Evolutionary conservation across 2,329 filamentous ascomycete genomes (phyloP).

Genomic region (Bipolaris oryzae): DNA sequence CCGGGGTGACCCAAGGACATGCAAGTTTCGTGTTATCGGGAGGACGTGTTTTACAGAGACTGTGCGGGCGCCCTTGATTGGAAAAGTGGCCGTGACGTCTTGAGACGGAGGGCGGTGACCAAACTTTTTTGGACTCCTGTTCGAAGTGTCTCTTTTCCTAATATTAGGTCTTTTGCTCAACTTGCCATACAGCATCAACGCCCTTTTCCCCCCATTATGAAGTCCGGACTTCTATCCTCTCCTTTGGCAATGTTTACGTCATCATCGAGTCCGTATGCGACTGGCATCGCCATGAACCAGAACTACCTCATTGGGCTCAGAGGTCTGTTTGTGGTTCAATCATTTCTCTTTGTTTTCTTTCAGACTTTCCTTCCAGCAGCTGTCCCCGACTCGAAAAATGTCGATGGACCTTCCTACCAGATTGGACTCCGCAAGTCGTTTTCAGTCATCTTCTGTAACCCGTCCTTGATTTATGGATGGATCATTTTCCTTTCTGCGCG

Average conservation of each 20-base stretch:
- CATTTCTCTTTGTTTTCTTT: slow-evolving; percentile 55
- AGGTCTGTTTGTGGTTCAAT: slow-evolving; percentile 52
- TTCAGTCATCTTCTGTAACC: slow-evolving; percentile 55
- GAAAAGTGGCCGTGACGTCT: background rate
- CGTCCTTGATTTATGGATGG: slow-evolving; percentile 53
- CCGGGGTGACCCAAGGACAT: slow-evolving; percentile 13
- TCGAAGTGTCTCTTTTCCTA: slow-evolving; percentile 6
- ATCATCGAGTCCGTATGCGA: slow-evolving; percentile 13
- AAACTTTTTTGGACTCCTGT: background rate
- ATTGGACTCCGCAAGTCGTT: slow-evolving; percentile 53
- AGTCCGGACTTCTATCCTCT: slow-evolving; percentile 22
- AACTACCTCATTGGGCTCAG: slow-evolving; percentile 53
- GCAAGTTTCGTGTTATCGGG: slow-evolving; percentile 6
- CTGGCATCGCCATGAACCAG: slow-evolving; percentile 26
- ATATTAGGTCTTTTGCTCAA: slow-evolving; percentile 3
- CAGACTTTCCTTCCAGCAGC: slow-evolving; percentile 53
- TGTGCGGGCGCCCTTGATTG: slow-evolving; percentile 6
- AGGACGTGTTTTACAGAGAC: slow-evolving; percentile 6
- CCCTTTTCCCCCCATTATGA: slow-evolving; percentile 21
- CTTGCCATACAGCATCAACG: slow-evolving; percentile 3
- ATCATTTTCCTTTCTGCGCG: slow-evolving; percentile 56
- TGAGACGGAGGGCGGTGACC: background rate
- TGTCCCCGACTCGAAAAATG: slow-evolving; percentile 46
- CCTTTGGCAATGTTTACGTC: slow-evolving; percentile 23
- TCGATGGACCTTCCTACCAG: slow-evolving; percentile 49